A percentile compares a stretch with the other conserved stretches of the same genome.
phyloP scores from a whole-genome alignment of 306 rosid species.

The Astragalus glycyphyllos region DNA sequence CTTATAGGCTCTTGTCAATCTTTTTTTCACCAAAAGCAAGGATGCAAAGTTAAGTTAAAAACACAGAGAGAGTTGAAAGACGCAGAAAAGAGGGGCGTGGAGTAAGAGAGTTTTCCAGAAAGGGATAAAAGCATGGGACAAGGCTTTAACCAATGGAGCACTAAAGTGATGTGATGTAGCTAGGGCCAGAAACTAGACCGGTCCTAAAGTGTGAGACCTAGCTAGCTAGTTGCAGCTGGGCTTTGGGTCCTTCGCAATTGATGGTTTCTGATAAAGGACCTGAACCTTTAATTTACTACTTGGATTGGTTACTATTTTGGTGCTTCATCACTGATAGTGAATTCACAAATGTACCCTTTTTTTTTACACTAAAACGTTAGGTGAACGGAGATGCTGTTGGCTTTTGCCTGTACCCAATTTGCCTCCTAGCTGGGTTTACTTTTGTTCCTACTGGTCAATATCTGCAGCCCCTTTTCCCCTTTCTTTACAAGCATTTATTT shows the following conservation, averaged over 20 bases:
- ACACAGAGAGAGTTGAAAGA: not conserved
- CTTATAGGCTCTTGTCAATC: not conserved
- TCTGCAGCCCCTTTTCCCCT: not conserved
- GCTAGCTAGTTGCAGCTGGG: not conserved
- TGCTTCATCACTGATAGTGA: not conserved
- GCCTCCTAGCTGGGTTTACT: slow-evolving; percentile 10
- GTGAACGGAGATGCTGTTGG: not conserved
- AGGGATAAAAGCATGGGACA: slow-evolving; percentile 44
- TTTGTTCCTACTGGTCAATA: slow-evolving; percentile 24
- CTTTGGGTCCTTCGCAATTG: slow-evolving; percentile 43
- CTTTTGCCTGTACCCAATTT: slow-evolving; percentile 23
- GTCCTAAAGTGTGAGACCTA: slow-evolving; percentile 38
- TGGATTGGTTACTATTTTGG: slow-evolving; percentile 22
- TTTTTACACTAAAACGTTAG: not conserved
- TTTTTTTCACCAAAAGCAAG: slow-evolving; percentile 6
- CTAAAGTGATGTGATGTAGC: slow-evolving; percentile 46
- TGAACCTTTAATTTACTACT: slow-evolving; percentile 42
- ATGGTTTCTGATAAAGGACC: slow-evolving; percentile 46
- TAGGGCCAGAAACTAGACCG: slow-evolving; percentile 33
- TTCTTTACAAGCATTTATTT: slow-evolving; percentile 13
- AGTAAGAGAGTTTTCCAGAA: slow-evolving; percentile 29
- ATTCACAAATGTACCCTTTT: slow-evolving; percentile 13
- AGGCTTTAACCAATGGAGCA: slow-evolving; percentile 43
- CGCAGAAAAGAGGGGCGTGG: slow-evolving; percentile 47
- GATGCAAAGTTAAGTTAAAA: slow-evolving; percentile 15